Conservation (phyloP, 345 rosid genomes). For the Euphorbia pulcherrima region DNA sequence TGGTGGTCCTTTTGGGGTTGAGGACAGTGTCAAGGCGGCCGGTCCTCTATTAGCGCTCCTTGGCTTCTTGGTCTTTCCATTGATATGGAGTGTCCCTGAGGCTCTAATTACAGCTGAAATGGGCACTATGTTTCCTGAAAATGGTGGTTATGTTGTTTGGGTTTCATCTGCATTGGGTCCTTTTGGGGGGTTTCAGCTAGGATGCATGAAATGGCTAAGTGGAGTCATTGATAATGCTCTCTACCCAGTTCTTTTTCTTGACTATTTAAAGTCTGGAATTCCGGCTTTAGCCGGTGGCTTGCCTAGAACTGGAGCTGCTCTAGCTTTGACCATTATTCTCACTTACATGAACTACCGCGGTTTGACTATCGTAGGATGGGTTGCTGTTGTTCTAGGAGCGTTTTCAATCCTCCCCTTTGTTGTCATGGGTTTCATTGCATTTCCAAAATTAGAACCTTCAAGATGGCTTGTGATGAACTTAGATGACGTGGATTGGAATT, state of each 20-base stretch:
- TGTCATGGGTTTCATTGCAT: conserved; percentile 57
- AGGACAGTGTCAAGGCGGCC: conserved; percentile 76
- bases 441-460: conserved; percentile 59
- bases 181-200: conserved; percentile 83
- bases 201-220: conserved; percentile 85
- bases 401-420: conserved; percentile 68
- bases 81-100: conserved; percentile 80
- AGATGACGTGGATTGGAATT: conserved; percentile 50
- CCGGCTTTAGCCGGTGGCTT: conserved; percentile 54
- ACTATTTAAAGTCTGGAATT: conserved; percentile 55
- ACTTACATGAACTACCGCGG: conserved; percentile 71
- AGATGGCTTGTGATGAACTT: conserved; percentile 61
- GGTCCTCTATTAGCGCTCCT: conserved; percentile 69
- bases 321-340: conserved; percentile 44
- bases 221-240: conserved; percentile 73
- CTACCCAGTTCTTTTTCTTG: conserved; percentile 70
- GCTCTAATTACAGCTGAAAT: conserved; percentile 77
- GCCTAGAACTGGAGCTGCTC: conserved; percentile 43
- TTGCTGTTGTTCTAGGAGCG: conserved; percentile 56
- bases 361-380: conserved; percentile 66
- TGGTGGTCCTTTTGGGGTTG: conserved; percentile 74
- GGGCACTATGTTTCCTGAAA: conserved; percentile 83
- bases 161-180: conserved; percentile 68
- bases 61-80: conserved; percentile 62
- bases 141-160: conserved; percentile 88